phyloP scores from a whole-genome alignment of 805 yeast species.

The Suhomyces sp. region DNA sequence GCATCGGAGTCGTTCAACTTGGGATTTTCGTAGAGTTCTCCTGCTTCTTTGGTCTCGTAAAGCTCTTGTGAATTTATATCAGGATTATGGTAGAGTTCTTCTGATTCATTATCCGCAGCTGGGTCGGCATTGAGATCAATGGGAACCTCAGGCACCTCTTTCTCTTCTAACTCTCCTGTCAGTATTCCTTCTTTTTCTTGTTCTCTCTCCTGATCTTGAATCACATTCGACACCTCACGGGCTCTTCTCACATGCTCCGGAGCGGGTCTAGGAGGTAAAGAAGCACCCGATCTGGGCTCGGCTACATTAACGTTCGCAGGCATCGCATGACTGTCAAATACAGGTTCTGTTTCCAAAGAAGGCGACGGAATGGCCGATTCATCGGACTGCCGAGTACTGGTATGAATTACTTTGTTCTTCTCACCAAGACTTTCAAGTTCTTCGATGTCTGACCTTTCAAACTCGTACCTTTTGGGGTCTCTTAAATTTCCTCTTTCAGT shows the following conservation, averaged over 20 bases:
- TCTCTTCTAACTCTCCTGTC: neutral
- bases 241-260: slow-evolving; percentile 22
- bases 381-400: neutral
- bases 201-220: neutral
- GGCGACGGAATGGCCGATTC: neutral
- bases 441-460: neutral
- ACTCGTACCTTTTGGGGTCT: neutral
- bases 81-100: neutral
- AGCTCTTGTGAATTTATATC: neutral
- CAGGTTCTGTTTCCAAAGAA: neutral
- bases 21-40: neutral
- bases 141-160: neutral
- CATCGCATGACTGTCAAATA: neutral
- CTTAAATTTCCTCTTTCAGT: neutral
- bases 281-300: neutral
- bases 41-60: neutral
- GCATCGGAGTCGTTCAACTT: neutral
- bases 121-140: neutral
- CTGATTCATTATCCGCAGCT: neutral
- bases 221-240: slow-evolving; percentile 17
- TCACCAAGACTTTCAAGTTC: neutral
- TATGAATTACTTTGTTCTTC: neutral
- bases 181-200: neutral
- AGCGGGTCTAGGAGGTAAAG: slow-evolving; percentile 26
- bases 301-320: neutral